Evolutionary conservation across 2,329 filamentous ascomycete species (phyloP).

Genomic region (Fusarium chuoi): DNA sequence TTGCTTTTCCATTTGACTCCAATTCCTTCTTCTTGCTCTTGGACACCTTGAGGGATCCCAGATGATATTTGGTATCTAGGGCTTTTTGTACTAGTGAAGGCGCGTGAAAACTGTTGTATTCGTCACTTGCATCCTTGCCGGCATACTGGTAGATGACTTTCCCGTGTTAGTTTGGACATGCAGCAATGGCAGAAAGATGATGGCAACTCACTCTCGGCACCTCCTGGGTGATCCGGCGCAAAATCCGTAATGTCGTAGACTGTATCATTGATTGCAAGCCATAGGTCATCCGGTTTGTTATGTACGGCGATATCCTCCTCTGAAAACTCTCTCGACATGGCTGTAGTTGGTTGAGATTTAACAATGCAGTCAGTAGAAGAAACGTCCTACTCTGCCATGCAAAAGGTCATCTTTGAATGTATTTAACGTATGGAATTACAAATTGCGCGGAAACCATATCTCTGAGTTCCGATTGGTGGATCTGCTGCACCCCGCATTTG

Average conservation of each 20-base stretch:
- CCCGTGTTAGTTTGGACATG: background rate
- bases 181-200: fast-evolving
- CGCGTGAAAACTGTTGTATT: conserved; percentile 40
- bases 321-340: conserved; percentile 44
- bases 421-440: background rate
- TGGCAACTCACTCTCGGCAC: conserved; percentile 17
- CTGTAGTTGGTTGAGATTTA: fast-evolving
- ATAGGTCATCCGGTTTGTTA: conserved; percentile 60
- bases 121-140: conserved; percentile 39
- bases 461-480: background rate
- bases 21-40: background rate
- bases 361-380: fast-evolving
- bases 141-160: conserved; percentile 42
- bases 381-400: fast-evolving
- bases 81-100: conserved; percentile 35
- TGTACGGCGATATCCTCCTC: conserved; percentile 58
- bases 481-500: background rate
- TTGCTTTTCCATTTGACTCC: fast-evolving
- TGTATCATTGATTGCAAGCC: conserved; percentile 74
- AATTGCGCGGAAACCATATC: background rate
- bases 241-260: conserved; percentile 66
- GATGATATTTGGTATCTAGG: conserved; percentile 8
- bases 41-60: background rate
- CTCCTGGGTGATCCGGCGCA: conserved; percentile 39
- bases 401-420: background rate